Base-by-base conservation (phyloP, 164 flowering plant species). In the Nymphaea thermarum region DNA sequence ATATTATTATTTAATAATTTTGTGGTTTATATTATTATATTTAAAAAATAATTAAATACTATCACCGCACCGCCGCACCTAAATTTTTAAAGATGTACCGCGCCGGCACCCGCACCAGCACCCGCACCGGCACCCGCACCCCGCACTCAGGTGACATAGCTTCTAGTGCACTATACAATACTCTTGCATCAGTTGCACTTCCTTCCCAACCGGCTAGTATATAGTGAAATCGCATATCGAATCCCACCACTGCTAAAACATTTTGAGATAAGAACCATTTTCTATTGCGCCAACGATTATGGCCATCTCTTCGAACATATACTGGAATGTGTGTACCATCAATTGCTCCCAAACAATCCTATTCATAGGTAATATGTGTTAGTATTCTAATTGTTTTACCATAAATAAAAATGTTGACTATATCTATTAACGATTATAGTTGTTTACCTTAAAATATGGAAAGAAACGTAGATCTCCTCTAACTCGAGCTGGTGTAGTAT, bases 311-410 rank as follows among this genome's bases (percentile, higher is more conserved):
- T 63, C 83, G 83, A 2, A 83, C 86, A 79, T 73, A 80, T 61
- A 79, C 87, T 43, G 91, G 91, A 16, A 86, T 77, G 71, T 85
- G 91, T 43, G 78, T 80, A 17, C 87, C 81, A 72, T 84, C 85
- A 57, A 85, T 79, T 16, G 76, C 85, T 62, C 87, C 92, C 4
- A 84, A 73, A 70, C 86, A 85, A 73, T 85, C 83, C 91, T 87
- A 25, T 25, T 25, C 1, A 25, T 25, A 25, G 1, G 36, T 69
- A 59, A 47, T 68, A 43, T 14, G n/a, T 42, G 70, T 67, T 57
- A 62, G 3, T 43, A 14, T 12, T 6, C 36, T 62, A 62, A 18
- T 1, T 62, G 64, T 11, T 11, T 11, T 62, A 55, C 1, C 10
- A 10, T 16, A 16, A 55, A 55, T 8, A 8, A 55, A 16, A 10